A percentile compares a stretch with the other conserved stretches of the same genome.
Conservation (phyloP, 352 stramenopile species). For the Phytophthora megakarya region DNA sequence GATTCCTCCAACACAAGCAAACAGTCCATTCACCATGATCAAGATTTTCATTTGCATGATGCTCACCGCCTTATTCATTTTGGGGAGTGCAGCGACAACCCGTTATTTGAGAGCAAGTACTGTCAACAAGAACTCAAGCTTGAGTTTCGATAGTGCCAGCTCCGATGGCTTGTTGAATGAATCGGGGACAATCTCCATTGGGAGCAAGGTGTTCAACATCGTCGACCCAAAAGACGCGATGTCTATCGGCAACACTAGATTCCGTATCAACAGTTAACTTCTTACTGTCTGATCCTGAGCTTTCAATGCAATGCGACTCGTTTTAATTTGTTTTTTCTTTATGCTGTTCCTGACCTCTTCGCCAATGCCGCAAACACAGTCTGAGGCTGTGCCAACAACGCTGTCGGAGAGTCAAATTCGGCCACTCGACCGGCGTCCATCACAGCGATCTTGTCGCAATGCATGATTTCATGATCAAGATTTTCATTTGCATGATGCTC, state of each 20-base stretch:
- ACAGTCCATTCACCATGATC: not conserved
- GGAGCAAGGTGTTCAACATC: slow-evolving; percentile 19
- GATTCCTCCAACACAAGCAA: not conserved
- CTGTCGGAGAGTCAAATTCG: slow-evolving; percentile 89
- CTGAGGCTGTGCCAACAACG: slow-evolving; percentile 72
- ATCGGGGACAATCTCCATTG: slow-evolving; percentile 27
- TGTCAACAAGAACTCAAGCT: slow-evolving; percentile 1
- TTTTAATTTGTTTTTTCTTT: not conserved
- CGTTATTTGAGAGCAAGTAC: slow-evolving; percentile 1
- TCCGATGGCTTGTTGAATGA: not conserved
- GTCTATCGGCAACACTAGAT: slow-evolving; percentile 14
- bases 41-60: slow-evolving; percentile 4
- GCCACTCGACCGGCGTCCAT: slow-evolving; percentile 86
- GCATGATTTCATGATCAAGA: slow-evolving; percentile 65
- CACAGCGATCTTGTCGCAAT: slow-evolving; percentile 90
- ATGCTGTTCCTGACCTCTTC: slow-evolving; percentile 24
- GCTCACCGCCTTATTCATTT: not conserved
- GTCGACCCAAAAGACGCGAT: slow-evolving; percentile 18
- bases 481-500: not conserved
- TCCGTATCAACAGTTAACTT: slow-evolving; percentile 12
- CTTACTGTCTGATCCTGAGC: not conserved
- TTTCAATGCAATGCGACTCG: not conserved
- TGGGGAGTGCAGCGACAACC: not conserved
- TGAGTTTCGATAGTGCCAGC: not conserved
- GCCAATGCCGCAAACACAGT: slow-evolving; percentile 75